A percentile compares a stretch with the other conserved stretches of the same genome.
Evolutionary conservation across 495 filamentous ascomycete genomes (phyloP).

Genomic region (Penicillium argentinense): DNA sequence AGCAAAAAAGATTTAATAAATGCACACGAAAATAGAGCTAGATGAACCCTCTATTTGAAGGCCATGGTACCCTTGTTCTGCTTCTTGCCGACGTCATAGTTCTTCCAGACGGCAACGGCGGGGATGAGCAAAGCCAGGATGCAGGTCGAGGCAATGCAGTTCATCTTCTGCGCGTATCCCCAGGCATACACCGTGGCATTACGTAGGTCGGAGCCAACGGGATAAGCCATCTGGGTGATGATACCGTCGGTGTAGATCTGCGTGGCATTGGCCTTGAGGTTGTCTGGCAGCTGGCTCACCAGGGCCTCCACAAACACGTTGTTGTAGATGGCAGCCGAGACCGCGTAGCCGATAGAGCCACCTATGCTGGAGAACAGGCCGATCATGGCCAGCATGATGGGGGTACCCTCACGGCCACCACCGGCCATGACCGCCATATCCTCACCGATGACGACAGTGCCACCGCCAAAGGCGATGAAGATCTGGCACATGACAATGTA

Average conservation of each 20-base stretch:
- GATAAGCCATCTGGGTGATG: constrained; percentile 51
- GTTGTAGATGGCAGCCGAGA: constrained; percentile 70
- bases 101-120: constrained; percentile 42
- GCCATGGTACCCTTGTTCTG: constrained; percentile 48
- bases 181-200: constrained; percentile 60
- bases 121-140: constrained; percentile 40
- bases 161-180: constrained; percentile 53
- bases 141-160: constrained; percentile 54
- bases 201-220: constrained; percentile 50
- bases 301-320: constrained; percentile 60
- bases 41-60: constrained; percentile 9
- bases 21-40: neutral
- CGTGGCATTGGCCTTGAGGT: constrained; percentile 47
- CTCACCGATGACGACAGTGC: constrained; percentile 63
- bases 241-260: constrained; percentile 48
- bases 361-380: constrained; percentile 67
- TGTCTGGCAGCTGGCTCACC: constrained; percentile 32
- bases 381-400: constrained; percentile 68
- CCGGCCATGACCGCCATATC: constrained; percentile 77
- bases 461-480: constrained; percentile 71
- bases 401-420: constrained; percentile 60
- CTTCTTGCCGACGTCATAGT: constrained; percentile 45
- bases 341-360: constrained; percentile 64
- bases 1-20: neutral
- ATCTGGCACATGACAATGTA: constrained; percentile 79